These are phyloP conservation scores for Rhodotorula sp. DNA, from an alignment of 1,284 basidiomycete species.

Conservation along the genomic window DNA sequence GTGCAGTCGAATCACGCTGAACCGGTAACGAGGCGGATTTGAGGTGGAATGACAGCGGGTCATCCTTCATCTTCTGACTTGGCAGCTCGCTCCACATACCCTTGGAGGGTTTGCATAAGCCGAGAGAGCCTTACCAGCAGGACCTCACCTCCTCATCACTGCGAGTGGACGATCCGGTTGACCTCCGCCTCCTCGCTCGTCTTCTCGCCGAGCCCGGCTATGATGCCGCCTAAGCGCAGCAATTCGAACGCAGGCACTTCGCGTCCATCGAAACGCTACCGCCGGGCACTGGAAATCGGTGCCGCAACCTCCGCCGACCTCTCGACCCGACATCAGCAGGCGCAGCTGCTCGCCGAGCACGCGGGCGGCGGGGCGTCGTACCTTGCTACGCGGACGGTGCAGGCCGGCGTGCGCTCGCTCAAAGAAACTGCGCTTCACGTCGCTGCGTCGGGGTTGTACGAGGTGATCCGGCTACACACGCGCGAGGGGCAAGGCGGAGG, in stretches of 20 bases:
- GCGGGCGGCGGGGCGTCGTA: conserved; percentile 30
- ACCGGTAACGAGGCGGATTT: too few relatives aligned
- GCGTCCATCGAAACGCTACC: conserved; percentile 17
- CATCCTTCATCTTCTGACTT: too few relatives aligned
- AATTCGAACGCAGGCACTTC: neutral
- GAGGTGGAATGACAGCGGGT: too few relatives aligned
- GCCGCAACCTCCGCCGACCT: conserved; percentile 12
- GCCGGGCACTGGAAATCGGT: conserved; percentile 7
- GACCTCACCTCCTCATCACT: neutral
- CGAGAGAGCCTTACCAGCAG: neutral
- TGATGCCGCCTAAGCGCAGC: conserved; percentile 21
- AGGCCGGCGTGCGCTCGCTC: conserved; percentile 5
- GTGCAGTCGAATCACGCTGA: too few relatives aligned
- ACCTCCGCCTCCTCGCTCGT: neutral
- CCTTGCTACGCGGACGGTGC: conserved; percentile 2
- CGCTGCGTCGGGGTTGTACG: conserved; percentile 23
- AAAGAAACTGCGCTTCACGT: conserved; percentile 13
- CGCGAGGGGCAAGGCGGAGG: neutral
- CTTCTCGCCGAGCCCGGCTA: neutral
- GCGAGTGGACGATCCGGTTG: neutral
- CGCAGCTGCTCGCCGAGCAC: conserved; percentile 23
- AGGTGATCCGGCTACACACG: conserved; percentile 8
- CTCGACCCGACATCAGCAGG: conserved; percentile 17
- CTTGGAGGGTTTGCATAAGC: too few relatives aligned
- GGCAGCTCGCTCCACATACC: too few relatives aligned